Percentiles rank a stretch among this genome's conserved stretches.
These are phyloP conservation scores for Nannochloropsis oceanica DNA, from an alignment of 108 stramenopile species.

Conservation along the genomic window DNA sequence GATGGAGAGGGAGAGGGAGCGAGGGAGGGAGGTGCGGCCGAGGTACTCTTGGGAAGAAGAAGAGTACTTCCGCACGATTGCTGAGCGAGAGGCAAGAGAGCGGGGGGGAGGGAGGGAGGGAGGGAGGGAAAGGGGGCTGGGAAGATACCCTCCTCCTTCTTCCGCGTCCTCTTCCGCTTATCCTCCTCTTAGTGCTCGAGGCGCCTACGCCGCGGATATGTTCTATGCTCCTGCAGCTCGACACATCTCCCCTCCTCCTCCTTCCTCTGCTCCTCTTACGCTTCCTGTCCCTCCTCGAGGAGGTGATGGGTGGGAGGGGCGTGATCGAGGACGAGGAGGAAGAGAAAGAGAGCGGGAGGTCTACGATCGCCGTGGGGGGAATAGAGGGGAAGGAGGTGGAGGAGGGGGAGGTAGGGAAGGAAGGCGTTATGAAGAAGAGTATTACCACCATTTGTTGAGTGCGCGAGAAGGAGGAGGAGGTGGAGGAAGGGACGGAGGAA, in stretches of 20 bases:
- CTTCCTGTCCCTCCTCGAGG: background rate
- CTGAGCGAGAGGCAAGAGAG: background rate
- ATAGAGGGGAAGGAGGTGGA: background rate
- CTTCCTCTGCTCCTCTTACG: too few relatives aligned
- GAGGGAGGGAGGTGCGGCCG: background rate
- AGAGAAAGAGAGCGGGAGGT: too few relatives aligned
- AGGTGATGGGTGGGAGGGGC: background rate
- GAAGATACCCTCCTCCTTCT: too few relatives aligned
- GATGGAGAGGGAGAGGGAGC: background rate
- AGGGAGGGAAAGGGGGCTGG: too few relatives aligned
- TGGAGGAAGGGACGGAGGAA: too few relatives aligned
- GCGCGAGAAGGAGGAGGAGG: background rate
- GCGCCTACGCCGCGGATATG: background rate
- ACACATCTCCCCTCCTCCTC: too few relatives aligned
- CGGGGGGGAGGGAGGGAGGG: background rate
- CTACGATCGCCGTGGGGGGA: too few relatives aligned
- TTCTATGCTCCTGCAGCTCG: background rate
- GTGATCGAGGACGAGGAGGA: background rate
- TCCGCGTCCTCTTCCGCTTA: too few relatives aligned
- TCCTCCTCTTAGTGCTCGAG: background rate
- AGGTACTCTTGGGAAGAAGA: background rate
- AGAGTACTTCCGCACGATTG: background rate
- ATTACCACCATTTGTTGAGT: background rate
- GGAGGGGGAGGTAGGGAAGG: background rate
- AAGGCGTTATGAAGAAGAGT: background rate